phyloP scores from a whole-genome alignment of 768 basidiomycete genomes.

The Dioszegia aurantiaca region DNA sequence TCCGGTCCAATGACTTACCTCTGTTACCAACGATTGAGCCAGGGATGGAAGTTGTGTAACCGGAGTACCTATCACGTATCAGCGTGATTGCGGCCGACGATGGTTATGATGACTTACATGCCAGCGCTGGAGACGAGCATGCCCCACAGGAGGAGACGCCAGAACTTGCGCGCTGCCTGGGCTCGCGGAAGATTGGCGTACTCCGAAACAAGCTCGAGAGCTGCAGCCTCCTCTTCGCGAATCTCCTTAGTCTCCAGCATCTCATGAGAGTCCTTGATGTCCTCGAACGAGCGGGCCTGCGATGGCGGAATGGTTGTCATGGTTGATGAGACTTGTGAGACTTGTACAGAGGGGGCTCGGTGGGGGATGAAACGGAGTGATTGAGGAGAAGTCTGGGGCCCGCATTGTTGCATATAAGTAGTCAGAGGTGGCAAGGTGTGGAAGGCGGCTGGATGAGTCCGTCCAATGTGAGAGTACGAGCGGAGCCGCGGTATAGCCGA shows the following conservation, averaged over 20 bases:
- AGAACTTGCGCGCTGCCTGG: constrained; percentile 18
- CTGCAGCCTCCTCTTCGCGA: constrained; percentile 7
- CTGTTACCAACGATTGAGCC: constrained; percentile 16
- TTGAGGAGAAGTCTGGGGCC: background rate
- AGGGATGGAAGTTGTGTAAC: constrained; percentile 18
- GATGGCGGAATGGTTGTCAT: constrained; percentile 7
- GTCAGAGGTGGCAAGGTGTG: background rate
- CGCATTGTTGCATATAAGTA: background rate
- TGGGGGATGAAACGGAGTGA: background rate
- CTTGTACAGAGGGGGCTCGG: no score
- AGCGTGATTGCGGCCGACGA: no score
- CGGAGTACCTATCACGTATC: constrained; percentile 10
- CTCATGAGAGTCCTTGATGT: constrained; percentile 12
- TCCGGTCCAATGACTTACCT: constrained; percentile 1
- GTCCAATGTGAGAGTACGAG: no score
- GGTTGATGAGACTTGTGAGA: no score
- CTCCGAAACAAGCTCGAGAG: constrained; percentile 12
- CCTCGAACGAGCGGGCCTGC: constrained; percentile 4
- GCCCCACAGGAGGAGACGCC: constrained; percentile 12
- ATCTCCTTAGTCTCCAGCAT: constrained; percentile 3
- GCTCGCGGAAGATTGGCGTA: constrained; percentile 12
- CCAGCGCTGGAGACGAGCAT: constrained; percentile 15
- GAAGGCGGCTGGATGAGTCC: no score
- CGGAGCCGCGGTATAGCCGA: background rate
- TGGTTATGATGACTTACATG: constrained; percentile 23